Base-by-base conservation (phyloP, 75 land plant genomes). In the Chamaecyparis obtusa region DNA sequence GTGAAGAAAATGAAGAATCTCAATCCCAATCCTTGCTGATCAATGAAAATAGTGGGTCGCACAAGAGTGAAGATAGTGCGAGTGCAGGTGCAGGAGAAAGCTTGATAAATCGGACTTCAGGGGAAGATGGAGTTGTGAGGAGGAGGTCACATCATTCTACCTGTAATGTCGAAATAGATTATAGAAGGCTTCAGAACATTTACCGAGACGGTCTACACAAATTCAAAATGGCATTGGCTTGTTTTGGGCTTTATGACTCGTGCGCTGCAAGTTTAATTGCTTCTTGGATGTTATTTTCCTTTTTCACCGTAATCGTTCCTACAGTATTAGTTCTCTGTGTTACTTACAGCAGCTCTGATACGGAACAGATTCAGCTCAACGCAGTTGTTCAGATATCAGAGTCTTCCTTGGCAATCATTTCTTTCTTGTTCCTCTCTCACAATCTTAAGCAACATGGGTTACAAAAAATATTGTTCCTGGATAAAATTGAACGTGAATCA, bases 341-440 rank as follows among this genome's bases (percentile, higher is more conserved):
- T 9, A 41, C 91, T 2, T 96, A 93, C 86, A 39, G 87, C 9
- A 57, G 64, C 71, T 95, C 93, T 86, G 92, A 92, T 72, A 36
- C 46, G 2, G 44, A 85, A 17, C 94, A 93, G 55, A 84, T 83
- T 56, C 87, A 94, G 55, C 94, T 96, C 33, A 92, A 97, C 60
- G 84, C 55, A 6, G 72, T 93, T 16, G 96, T 96, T 30, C 93
- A 96, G 83, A 21, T 89, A 43, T 93, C 99, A 24, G 93, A 96
- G 44, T 79, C 93, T 35, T 51, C 87, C 39, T 86, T 93, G 54
- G 90, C 99, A 0, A 56, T 89, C 43, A 84, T 94, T 83, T 93
- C 99, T 19, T 97, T 97, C 90, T 3, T 95, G 24, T 89, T 90
- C 85, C 89, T 96, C 81, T 93, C 95, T 39, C 35, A 60, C 33